Conservation (phyloP, 2,329 filamentous ascomycete species). For the Fusarium siculi region DNA sequence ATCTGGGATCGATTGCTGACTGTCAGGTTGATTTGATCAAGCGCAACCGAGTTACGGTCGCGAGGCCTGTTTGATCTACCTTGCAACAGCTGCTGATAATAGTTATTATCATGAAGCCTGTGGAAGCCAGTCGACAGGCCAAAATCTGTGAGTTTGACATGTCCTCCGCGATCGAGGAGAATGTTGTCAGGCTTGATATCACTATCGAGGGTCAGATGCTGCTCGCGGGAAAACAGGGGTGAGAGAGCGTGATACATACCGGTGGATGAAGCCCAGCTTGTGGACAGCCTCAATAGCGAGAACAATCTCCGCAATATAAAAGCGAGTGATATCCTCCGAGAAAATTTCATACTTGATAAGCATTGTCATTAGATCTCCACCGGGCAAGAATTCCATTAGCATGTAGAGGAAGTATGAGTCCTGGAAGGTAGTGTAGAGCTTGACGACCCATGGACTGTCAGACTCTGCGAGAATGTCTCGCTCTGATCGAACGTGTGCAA, state of each 20-base stretch:
- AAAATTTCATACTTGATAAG: conserved; percentile 99
- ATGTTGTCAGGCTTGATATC: conserved; percentile 99
- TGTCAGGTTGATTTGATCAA: conserved; percentile 98
- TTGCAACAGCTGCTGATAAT: conserved; percentile 96
- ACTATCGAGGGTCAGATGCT: conserved; percentile 59
- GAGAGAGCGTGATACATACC: conserved; percentile 66
- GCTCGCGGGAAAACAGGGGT: not conserved
- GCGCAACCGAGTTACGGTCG: conserved; percentile 92
- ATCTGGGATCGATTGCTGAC: conserved; percentile 98
- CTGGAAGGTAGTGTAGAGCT: conserved; percentile 98
- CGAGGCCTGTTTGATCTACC: conserved; percentile 77
- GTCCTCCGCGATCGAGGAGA: conserved; percentile 90
- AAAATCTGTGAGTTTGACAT: conserved; percentile 98
- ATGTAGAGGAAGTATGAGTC: conserved; percentile 97
- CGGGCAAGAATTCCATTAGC: conserved; percentile 98
- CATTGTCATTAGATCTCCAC: conserved; percentile 99
- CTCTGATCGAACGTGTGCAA: conserved; percentile 96
- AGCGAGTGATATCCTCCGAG: conserved; percentile 96
- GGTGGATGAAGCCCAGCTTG: conserved; percentile 97
- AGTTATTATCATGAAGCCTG: conserved; percentile 96
- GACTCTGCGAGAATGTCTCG: conserved; percentile 97
- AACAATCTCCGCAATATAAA: conserved; percentile 98
- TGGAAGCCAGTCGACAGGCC: conserved; percentile 98
- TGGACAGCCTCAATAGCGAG: conserved; percentile 99
- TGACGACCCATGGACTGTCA: conserved; percentile 99